A percentile compares a stretch with the other conserved stretches of the same genome.
Conservation (phyloP, 2,329 filamentous ascomycete species). For the Fusarium proliferatum region DNA sequence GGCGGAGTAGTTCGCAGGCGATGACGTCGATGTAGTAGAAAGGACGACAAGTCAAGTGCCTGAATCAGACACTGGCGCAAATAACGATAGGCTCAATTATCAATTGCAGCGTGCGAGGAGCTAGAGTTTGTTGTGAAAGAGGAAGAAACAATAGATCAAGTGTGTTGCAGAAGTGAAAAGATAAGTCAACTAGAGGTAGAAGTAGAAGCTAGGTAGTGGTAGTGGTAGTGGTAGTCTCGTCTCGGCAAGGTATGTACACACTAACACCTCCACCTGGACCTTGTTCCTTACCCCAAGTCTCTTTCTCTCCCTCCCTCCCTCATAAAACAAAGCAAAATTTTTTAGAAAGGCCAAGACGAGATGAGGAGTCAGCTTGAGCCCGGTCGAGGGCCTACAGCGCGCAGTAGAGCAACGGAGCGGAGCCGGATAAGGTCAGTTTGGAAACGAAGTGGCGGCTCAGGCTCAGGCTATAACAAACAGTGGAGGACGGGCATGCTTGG, state of each 20-base stretch:
- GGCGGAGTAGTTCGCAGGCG: slow-evolving; percentile 25
- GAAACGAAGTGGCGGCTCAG: slow-evolving; percentile 37
- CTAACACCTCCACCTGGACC: slow-evolving; percentile 23
- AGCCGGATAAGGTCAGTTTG: slow-evolving; percentile 38
- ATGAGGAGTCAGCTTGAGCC: slow-evolving; percentile 19
- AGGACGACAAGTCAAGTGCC: neutral
- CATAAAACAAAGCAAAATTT: neutral
- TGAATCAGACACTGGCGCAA: slow-evolving; percentile 7
- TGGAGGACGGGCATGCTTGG: neutral
- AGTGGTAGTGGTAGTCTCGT: neutral
- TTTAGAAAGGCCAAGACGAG: neutral
- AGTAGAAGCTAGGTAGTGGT: neutral
- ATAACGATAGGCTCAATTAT: slow-evolving; percentile 5
- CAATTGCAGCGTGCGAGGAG: slow-evolving; percentile 28
- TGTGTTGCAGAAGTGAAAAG: slow-evolving; percentile 24
- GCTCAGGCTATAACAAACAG: slow-evolving; percentile 10
- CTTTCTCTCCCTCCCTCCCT: neutral
- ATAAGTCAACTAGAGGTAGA: slow-evolving; percentile 9
- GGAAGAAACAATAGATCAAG: slow-evolving; percentile 25
- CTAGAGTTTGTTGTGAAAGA: slow-evolving; percentile 32
- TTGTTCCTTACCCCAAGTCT: slow-evolving; percentile 16
- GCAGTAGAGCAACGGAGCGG: slow-evolving; percentile 1
- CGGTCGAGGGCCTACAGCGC: slow-evolving; percentile 23
- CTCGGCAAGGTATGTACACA: slow-evolving; percentile 5
- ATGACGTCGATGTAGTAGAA: slow-evolving; percentile 32